phyloP scores from a whole-genome alignment of 2,329 filamentous ascomycete species.

The Botrytis hyacinthi region DNA sequence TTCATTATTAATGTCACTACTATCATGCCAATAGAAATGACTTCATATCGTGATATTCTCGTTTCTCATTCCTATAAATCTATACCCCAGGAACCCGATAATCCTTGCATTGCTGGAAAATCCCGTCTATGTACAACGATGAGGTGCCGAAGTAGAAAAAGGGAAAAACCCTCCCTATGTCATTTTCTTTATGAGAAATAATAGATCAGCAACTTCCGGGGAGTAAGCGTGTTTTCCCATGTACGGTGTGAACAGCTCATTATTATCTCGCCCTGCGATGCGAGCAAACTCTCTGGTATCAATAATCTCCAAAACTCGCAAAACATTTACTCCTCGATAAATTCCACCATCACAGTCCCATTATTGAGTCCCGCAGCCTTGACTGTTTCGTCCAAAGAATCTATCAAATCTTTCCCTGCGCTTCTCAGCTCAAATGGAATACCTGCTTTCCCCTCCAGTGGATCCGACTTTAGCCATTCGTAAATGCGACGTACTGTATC shows the following conservation, averaged over 20 bases:
- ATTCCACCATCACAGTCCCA: conserved; percentile 94
- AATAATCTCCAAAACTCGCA: not conserved
- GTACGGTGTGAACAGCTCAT: not conserved
- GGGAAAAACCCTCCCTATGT: not conserved
- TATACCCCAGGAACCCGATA: conserved; percentile 7
- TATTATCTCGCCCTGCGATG: conserved; percentile 11
- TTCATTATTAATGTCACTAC: not conserved
- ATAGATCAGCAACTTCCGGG: not conserved
- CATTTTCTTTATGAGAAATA: not conserved
- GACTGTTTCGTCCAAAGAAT: conserved; percentile 69
- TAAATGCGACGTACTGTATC: conserved; percentile 83
- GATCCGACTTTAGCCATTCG: conserved; percentile 93
- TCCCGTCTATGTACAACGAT: conserved; percentile 9
- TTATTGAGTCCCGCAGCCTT: conserved; percentile 84
- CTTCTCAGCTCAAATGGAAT: conserved; percentile 83
- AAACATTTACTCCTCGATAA: conserved; percentile 52
- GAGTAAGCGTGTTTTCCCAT: not conserved
- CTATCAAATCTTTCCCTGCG: conserved; percentile 84
- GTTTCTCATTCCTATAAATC: conserved; percentile 3
- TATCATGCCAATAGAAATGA: not conserved
- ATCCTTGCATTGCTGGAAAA: not conserved
- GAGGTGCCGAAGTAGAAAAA: not conserved
- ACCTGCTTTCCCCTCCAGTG: conserved; percentile 75
- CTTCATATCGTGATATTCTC: conserved; percentile 1
- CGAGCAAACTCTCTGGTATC: conserved; percentile 15